Evolutionary conservation across 768 basidiomycete genomes (phyloP).

Genomic region (Tricholoma bakamatsutake): DNA sequence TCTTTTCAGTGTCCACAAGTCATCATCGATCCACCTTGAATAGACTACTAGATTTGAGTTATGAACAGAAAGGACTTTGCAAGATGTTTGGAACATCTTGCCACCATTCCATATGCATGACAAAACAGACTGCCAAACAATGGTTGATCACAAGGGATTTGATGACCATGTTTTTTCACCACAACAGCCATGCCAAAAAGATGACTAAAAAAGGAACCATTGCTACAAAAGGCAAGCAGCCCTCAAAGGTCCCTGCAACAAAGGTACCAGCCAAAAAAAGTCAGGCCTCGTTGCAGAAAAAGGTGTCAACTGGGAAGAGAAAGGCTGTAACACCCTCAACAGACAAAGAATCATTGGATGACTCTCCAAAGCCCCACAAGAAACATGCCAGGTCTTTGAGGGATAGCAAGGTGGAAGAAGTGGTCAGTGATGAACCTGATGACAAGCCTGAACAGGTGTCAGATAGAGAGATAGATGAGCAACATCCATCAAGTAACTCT

Average conservation of each 20-base stretch:
- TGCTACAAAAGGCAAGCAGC: neutral
- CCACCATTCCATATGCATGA: neutral
- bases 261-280: no score
- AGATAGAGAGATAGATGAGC: neutral
- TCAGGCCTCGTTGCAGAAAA: neutral
- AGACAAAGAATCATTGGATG: neutral
- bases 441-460: neutral
- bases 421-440: no score
- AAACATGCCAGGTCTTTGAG: neutral
- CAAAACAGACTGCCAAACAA: no score
- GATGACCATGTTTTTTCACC: neutral
- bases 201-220: neutral
- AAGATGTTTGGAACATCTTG: no score
- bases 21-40: neutral
- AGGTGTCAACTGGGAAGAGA: neutral
- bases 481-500: no score
- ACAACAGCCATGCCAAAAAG: neutral
- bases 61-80: no score
- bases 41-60: no score
- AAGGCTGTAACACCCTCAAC: neutral
- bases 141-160: neutral
- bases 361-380: neutral
- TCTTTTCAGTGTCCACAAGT: no score
- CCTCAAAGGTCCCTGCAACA: neutral
- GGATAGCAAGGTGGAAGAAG: neutral